phyloP scores from a whole-genome alignment of 2,329 filamentous ascomycete genomes.

The Dothideomycetidae sp. region DNA sequence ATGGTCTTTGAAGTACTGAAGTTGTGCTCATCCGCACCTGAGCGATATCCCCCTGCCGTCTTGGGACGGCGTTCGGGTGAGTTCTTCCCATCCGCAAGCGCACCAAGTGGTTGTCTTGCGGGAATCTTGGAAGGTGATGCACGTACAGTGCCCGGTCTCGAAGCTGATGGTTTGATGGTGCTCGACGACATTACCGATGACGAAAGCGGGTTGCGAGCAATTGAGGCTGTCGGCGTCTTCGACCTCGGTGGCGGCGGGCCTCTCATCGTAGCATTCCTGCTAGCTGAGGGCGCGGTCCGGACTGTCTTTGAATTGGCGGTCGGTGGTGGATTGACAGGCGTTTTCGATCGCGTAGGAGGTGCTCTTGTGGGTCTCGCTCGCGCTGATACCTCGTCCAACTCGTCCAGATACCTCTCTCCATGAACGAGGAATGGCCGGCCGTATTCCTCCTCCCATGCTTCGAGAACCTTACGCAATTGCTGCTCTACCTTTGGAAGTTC shows the following conservation, averaged over 20 bases:
- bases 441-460: slow-evolving; percentile 86
- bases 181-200: slow-evolving; percentile 14
- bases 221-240: slow-evolving; percentile 27
- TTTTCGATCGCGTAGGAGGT: slow-evolving; percentile 54
- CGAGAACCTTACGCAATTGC: slow-evolving; percentile 69
- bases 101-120: slow-evolving; percentile 53
- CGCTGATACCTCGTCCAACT: slow-evolving; percentile 43
- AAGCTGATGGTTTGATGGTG: slow-evolving; percentile 21
- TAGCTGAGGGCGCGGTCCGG: slow-evolving; percentile 20
- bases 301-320: slow-evolving; percentile 16
- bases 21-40: slow-evolving; percentile 3
- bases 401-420: slow-evolving; percentile 79
- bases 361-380: slow-evolving; percentile 43
- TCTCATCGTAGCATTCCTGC: slow-evolving; percentile 27
- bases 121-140: slow-evolving; percentile 55
- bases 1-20: slow-evolving; percentile 15
- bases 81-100: slow-evolving; percentile 57
- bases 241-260: slow-evolving; percentile 27
- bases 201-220: slow-evolving; percentile 19
- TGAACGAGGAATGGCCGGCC: slow-evolving; percentile 86
- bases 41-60: slow-evolving; percentile 4
- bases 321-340: slow-evolving; percentile 33
- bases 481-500: slow-evolving; percentile 82
- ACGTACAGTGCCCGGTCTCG: slow-evolving; percentile 20
- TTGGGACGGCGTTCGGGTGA: slow-evolving; percentile 57